Percentiles rank a stretch among this genome's conserved stretches.
Evolutionary conservation across 768 basidiomycete genomes (phyloP).

Genomic region (Lepiota venenata): DNA sequence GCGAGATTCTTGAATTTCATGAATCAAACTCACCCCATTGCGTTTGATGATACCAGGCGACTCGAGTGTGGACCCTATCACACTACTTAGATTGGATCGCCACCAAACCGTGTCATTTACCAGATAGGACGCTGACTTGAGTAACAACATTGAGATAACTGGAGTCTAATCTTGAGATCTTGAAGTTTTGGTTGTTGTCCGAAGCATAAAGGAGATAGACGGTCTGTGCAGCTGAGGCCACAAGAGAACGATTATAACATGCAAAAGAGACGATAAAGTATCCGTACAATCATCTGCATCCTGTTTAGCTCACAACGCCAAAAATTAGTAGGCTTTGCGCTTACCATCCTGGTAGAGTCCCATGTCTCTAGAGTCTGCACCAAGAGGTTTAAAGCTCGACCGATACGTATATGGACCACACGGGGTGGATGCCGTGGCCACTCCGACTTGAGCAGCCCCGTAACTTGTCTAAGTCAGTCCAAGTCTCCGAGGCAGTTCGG

Average conservation of each 20-base stretch:
- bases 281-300: constrained; percentile 36
- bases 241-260: not conserved
- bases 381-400: constrained; percentile 52
- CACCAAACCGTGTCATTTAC: constrained; percentile 22
- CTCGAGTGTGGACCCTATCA: constrained; percentile 51
- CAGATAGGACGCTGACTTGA: constrained; percentile 40
- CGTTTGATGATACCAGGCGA: constrained; percentile 61
- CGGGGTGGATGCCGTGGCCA: constrained; percentile 54
- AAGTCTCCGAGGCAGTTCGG: not conserved
- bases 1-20: not conserved
- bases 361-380: constrained; percentile 59
- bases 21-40: constrained; percentile 35
- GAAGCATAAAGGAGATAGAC: constrained; percentile 63
- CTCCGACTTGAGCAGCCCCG: constrained; percentile 60
- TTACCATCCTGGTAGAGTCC: constrained; percentile 54
- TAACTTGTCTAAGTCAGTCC: constrained; percentile 35
- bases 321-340: constrained; percentile 1
- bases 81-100: constrained; percentile 5
- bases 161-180: constrained; percentile 53
- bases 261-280: not conserved
- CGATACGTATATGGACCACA: constrained; percentile 60
- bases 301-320: constrained; percentile 2
- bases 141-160: constrained; percentile 56
- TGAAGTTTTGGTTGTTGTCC: constrained; percentile 69
- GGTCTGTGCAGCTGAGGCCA: constrained; percentile 36